phyloP scores from a whole-genome alignment of 2,329 filamentous ascomycete species.

The Hymenoscyphus scutula region DNA sequence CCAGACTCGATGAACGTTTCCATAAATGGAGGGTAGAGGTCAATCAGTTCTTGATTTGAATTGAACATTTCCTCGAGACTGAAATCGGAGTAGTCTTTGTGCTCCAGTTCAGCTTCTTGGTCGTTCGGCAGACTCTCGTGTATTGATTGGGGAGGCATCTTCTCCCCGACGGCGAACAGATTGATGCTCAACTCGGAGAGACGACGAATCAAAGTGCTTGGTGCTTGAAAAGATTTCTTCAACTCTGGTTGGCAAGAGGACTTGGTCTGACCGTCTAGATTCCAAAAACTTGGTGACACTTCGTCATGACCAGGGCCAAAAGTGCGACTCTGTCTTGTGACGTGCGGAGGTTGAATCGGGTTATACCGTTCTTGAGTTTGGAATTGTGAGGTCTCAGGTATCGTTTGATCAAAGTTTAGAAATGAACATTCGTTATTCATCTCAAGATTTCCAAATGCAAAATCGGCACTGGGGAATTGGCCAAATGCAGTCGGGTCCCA shows the following conservation, averaged over 20 bases:
- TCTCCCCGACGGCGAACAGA: slow-evolving; percentile 23
- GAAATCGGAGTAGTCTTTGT: slow-evolving; percentile 16
- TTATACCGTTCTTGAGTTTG: background rate
- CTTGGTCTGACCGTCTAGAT: background rate
- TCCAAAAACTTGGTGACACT: background rate
- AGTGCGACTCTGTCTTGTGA: background rate
- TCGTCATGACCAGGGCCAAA: background rate
- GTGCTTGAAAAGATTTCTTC: background rate
- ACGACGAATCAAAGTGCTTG: slow-evolving; percentile 18
- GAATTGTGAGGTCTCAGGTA: background rate
- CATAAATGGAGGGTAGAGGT: slow-evolving; percentile 27
- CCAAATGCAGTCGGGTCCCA: too few relatives aligned
- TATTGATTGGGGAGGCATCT: slow-evolving; percentile 26
- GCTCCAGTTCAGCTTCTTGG: too few relatives aligned
- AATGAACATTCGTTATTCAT: too few relatives aligned
- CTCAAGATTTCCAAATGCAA: too few relatives aligned
- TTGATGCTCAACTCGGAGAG: slow-evolving; percentile 26
- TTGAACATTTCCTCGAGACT: slow-evolving; percentile 22
- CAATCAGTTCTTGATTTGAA: slow-evolving; percentile 25
- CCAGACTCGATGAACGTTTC: slow-evolving; percentile 14
- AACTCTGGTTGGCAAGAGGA: background rate
- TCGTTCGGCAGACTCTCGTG: slow-evolving; percentile 15
- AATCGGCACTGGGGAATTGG: too few relatives aligned
- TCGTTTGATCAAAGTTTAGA: background rate
- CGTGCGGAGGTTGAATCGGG: background rate